Evolutionary conservation across 1,139 yeast genomes (phyloP), one percentile per base, ranked within the genome.

Genomic region (Zygoascus sp.): DNA sequence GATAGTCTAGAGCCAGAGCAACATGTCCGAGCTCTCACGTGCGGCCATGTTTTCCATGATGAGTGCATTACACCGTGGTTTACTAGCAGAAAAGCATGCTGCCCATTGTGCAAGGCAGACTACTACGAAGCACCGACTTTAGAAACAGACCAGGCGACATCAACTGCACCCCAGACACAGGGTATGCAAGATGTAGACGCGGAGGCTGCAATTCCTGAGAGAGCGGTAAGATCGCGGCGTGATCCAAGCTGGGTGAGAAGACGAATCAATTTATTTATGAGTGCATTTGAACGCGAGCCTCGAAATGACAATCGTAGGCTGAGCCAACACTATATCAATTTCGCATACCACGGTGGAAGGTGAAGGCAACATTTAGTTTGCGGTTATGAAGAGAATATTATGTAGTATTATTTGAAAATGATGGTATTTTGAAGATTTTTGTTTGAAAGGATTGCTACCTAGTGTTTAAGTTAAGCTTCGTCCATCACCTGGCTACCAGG

Each of bases 21-120:
- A 50, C 64, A 68, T 2, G 86, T 86, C 0, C 75, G 95, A 49
- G 92, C 89, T 0, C 70, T 86, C 43, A 68, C 83, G 15, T 86
- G 95, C 67, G 88, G 89, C 9, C 95, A 86, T 65, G 92, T 84
- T 1, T 86, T 81, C 72, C 95, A 86, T 61, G 75, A 82, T 9
- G 81, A 74, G 20, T 86, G 95, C 65, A 72, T 86, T 45, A 89
- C 83, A 53, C 90, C 90, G 1, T 86, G 95, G 95, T 68, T 86
- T 45, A 81, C 80, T 1, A 77, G 77, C 52, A 69, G 94, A 54
- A 73, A 83, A 49, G 94, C 90, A 0, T 81, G 87, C 57, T 86
- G 95, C 61, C 95, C 95, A 10, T 79, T 82, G 72, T 86, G 95
- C 65, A 85, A 86, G 59, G 69, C 53, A 25, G 68, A 64, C 45